phyloP scores from a whole-genome alignment of 257 asterid species.

The Solanum appendiculatum region DNA sequence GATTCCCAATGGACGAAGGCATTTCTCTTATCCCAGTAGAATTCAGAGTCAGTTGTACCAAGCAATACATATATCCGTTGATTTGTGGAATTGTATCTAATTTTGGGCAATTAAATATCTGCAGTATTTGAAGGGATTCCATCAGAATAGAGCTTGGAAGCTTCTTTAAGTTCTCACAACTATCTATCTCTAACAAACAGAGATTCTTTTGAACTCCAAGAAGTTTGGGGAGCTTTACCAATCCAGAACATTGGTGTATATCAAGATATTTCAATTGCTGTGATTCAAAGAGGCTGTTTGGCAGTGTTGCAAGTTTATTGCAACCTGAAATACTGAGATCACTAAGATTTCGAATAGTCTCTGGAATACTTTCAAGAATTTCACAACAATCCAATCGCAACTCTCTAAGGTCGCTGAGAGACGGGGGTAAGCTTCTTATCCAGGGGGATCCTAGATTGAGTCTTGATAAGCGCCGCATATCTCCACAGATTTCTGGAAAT shows the following conservation, averaged over 20 bases:
- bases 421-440: background rate
- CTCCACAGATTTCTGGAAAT: background rate
- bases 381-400: too few species aligned
- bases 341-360: background rate
- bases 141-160: background rate
- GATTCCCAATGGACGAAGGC: too few species aligned
- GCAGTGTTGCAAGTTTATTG: too few species aligned
- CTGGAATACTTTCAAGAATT: background rate
- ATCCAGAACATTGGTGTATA: too few species aligned
- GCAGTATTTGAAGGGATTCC: background rate
- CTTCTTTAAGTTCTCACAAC: background rate
- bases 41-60: too few species aligned
- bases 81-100: background rate
- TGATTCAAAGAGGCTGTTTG: too few species aligned
- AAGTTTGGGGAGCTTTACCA: too few species aligned
- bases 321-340: background rate
- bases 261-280: too few species aligned
- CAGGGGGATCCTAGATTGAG: background rate
- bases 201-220: background rate
- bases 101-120: background rate
- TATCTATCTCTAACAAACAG: rapidly evolving
- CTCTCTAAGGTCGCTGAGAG: rapidly evolving
- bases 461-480: background rate
- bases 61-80: background rate
- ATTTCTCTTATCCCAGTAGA: background rate